Conservation (phyloP, 306 rosid genomes). For the Malus sylvestris region DNA sequence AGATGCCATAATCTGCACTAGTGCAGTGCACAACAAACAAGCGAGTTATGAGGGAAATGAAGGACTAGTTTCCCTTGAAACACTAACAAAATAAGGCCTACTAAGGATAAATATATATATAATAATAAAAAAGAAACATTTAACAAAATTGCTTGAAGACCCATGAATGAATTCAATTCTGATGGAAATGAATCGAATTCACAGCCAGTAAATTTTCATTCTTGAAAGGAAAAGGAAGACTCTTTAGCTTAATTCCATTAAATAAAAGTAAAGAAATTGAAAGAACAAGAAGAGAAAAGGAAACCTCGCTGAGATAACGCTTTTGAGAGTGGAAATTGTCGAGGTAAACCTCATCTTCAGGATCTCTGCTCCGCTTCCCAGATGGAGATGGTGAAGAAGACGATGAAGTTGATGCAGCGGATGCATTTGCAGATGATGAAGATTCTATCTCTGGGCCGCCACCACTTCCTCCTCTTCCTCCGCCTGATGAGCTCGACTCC, state of each 20-base stretch:
- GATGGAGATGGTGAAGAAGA: constrained; percentile 41
- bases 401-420: constrained; percentile 35
- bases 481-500: constrained; percentile 50
- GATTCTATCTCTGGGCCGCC: not conserved
- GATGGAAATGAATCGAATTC: not conserved
- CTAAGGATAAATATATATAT: too few species aligned
- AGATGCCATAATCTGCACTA: constrained; percentile 85
- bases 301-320: constrained; percentile 96
- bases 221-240: not conserved
- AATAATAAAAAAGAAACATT: not conserved
- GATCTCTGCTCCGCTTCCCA: constrained; percentile 80
- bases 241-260: not conserved
- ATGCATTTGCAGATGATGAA: constrained; percentile 24
- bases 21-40: not conserved
- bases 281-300: not conserved
- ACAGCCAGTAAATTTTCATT: not conserved
- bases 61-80: not conserved
- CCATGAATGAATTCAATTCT: not conserved
- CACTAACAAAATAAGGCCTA: not conserved
- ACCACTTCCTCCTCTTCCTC: constrained; percentile 9
- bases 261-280: not conserved
- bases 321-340: constrained; percentile 95
- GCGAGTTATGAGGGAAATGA: not conserved
- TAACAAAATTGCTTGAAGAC: not conserved
- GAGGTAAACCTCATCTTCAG: constrained; percentile 90